Conservation (phyloP, 2,329 filamentous ascomycete genomes). For the Thermothelomyces thermophilus region DNA sequence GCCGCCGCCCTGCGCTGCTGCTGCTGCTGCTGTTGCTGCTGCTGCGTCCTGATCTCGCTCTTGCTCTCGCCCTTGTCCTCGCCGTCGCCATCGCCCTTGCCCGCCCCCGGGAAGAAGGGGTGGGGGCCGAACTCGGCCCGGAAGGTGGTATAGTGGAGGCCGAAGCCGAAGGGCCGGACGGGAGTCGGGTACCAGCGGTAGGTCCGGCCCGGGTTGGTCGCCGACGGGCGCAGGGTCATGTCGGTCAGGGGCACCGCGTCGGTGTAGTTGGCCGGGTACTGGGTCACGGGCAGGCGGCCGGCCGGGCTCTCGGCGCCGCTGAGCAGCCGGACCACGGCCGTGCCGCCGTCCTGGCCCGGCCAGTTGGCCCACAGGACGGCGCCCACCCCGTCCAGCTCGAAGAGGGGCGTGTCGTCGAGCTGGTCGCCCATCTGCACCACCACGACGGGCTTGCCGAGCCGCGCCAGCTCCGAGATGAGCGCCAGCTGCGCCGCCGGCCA, state of each 20-base stretch:
- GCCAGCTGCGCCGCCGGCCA: constrained; percentile 48
- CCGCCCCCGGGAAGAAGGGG: constrained; percentile 18
- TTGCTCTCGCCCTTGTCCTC: neutral
- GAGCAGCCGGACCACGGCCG: constrained; percentile 47
- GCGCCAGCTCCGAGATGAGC: constrained; percentile 40
- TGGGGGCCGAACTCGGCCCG: constrained; percentile 19
- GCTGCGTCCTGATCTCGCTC: neutral
- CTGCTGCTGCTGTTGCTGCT: neutral
- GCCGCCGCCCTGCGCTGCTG: too few species aligned
- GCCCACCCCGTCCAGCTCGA: constrained; percentile 40
- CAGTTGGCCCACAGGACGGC: constrained; percentile 52
- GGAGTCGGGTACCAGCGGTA: constrained; percentile 48
- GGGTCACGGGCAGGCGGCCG: constrained; percentile 47
- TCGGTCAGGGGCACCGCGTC: constrained; percentile 46
- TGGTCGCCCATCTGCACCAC: constrained; percentile 46
- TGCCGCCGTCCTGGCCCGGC: constrained; percentile 52
- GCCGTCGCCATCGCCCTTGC: neutral
- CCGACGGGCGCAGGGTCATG: constrained; percentile 43
- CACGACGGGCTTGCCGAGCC: constrained; percentile 40
- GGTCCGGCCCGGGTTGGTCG: constrained; percentile 32
- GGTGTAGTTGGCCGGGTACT: constrained; percentile 48
- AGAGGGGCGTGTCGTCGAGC: constrained; percentile 44
- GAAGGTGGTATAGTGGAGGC: constrained; percentile 50
- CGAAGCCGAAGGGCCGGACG: constrained; percentile 46
- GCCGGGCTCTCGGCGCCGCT: constrained; percentile 44